These are phyloP conservation scores for Fusarium penzigii DNA, from an alignment of 2,329 filamentous ascomycete species.

Conservation along the genomic window DNA sequence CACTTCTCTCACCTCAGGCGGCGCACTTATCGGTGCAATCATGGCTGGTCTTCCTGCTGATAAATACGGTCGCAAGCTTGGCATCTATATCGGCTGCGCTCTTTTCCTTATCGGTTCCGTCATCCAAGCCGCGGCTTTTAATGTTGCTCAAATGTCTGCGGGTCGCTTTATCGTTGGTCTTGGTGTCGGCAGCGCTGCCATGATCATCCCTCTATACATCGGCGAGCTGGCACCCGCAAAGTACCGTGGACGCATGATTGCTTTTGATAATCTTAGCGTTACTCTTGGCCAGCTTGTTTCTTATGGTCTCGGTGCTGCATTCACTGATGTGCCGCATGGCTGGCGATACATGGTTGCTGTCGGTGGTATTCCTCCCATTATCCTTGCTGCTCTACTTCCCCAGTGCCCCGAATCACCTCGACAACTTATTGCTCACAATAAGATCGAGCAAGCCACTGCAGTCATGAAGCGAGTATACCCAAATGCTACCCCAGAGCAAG, in stretches of 20 bases:
- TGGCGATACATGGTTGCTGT: slow-evolving; percentile 51
- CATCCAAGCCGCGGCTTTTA: no score
- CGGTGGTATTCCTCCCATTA: slow-evolving; percentile 45
- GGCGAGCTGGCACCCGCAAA: slow-evolving; percentile 50
- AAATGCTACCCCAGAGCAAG: slow-evolving; percentile 40
- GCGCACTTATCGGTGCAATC: background rate
- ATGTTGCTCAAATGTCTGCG: no score
- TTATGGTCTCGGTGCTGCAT: slow-evolving; percentile 41
- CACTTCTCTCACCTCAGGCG: background rate
- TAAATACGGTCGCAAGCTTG: background rate
- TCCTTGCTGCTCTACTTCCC: slow-evolving; percentile 41
- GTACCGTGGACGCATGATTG: slow-evolving; percentile 49
- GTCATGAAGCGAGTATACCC: slow-evolving; percentile 42
- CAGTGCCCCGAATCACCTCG: slow-evolving; percentile 49
- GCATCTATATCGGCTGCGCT: no score
- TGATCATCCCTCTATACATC: slow-evolving; percentile 38
- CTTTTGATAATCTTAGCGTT: slow-evolving; percentile 47
- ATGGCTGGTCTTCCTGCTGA: background rate
- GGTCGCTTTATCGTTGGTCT: no score
- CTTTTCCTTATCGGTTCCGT: no score
- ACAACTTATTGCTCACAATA: slow-evolving; percentile 43
- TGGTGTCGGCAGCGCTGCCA: slow-evolving; percentile 15
- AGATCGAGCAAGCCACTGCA: slow-evolving; percentile 37
- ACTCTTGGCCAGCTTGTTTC: slow-evolving; percentile 41
- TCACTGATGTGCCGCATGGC: slow-evolving; percentile 39